Base-by-base conservation (phyloP, 2,329 filamentous ascomycete genomes). In the Neodidymelliopsis sp. region DNA sequence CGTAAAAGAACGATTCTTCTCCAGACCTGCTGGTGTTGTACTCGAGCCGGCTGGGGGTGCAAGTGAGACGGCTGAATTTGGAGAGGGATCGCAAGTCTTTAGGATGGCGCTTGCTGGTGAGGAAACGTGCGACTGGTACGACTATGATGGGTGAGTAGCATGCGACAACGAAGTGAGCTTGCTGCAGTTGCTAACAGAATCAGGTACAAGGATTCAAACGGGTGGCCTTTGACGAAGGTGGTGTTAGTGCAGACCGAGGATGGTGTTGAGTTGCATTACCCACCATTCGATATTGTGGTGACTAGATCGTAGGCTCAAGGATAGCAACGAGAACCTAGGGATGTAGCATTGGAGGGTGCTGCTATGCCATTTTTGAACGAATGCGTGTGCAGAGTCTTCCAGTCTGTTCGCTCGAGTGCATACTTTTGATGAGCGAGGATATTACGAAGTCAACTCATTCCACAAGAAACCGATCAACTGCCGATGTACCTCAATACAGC, bases 191-290 rank as follows among this genome's bases (percentile, higher is more conserved):
- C 40, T 50, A 11, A 50, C 13, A 20, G n/a, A 10, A 2, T 18
- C 8, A 63, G 62, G 7, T 68, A 67, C 37, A 62, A 64, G n/a
- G 66, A 69, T 36, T 56, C 53, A 12, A 66, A 60, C 22, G 67
- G 63, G 2, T 70, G 67, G 67, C 60, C 65, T 8, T 43, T 69
- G 40, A 62, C 56, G 12, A 70, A 69, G 34, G 10, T 69, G 10
- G 65, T 68, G 23, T 31, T 66, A 1, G 54, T 69, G 3, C 59
- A 67, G 24, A 52, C 23, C 1, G 47, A 53, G 0, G 34, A 29
- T 6, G 47, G 47, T n/a, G 56, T 66, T 2, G 62, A 64, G 38
- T 36, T 70, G 37, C 62, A 59, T 28, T 70, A 69, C 41, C 66
- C 67, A 10, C 66, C 66, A 5, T 67, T 63, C 25, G 65, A 70